Evolutionary conservation across 306 rosid species (phyloP).

Genomic region (Gastrolobium bilobum): DNA sequence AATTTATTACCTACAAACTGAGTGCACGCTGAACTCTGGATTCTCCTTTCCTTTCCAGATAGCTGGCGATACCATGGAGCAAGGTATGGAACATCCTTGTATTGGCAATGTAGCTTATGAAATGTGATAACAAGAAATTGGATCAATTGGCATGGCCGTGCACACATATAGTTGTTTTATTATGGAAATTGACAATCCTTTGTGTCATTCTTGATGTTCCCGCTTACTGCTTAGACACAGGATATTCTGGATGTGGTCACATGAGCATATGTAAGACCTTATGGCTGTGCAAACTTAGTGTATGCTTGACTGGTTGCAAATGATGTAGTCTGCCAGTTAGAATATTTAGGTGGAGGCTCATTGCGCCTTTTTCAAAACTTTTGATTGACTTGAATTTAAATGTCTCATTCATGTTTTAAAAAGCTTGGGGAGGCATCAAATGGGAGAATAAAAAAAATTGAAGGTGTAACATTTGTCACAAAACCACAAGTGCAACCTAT

Average conservation of each 20-base stretch:
- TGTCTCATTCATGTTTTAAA: constrained; percentile 21
- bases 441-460: neutral
- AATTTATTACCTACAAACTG: constrained; percentile 63
- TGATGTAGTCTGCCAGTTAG: neutral
- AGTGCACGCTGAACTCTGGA: constrained; percentile 56
- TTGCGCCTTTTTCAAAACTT: neutral
- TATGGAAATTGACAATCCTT: neutral
- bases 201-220: neutral
- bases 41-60: constrained; percentile 48
- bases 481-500: neutral
- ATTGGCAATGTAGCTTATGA: constrained; percentile 25
- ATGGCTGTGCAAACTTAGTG: neutral
- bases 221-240: too few relatives aligned
- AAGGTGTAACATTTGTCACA: neutral
- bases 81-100: constrained; percentile 59
- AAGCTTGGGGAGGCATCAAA: constrained; percentile 1
- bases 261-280: too few relatives aligned
- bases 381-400: constrained; percentile 8
- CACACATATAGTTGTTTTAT: neutral
- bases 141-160: neutral
- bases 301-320: neutral
- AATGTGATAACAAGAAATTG: constrained; percentile 17
- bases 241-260: too few relatives aligned
- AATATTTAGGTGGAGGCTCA: neutral
- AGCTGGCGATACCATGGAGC: neutral